phyloP scores from a whole-genome alignment of 306 rosid genomes.

The Heteromeles arbutifolia region DNA sequence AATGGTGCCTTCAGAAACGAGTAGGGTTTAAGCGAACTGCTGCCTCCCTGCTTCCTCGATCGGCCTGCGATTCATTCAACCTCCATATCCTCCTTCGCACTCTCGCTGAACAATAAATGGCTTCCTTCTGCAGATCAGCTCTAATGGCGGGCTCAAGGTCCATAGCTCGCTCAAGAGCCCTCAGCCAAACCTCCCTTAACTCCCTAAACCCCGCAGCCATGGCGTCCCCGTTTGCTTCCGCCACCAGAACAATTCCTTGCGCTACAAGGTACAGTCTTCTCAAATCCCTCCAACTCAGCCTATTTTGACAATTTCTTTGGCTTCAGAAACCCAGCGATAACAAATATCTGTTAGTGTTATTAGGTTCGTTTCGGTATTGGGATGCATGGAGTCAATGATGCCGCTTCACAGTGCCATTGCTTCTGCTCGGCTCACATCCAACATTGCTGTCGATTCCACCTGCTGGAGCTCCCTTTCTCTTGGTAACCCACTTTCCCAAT shows the following conservation, averaged over 20 bases:
- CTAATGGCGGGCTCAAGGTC: conserved; percentile 47
- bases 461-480: conserved; percentile 93
- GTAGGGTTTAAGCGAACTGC: conserved; percentile 5
- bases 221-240: conserved; percentile 37
- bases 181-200: conserved; percentile 31
- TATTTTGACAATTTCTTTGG: background rate
- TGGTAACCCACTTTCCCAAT: conserved; percentile 29
- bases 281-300: background rate
- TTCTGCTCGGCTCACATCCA: conserved; percentile 76
- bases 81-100: background rate
- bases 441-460: conserved; percentile 58
- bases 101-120: conserved; percentile 26
- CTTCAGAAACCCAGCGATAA: background rate
- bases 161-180: conserved; percentile 42
- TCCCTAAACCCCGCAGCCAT: conserved; percentile 19
- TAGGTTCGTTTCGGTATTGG: conserved; percentile 58
- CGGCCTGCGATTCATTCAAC: background rate
- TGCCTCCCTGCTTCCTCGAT: background rate
- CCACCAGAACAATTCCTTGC: conserved; percentile 32
- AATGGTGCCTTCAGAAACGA: background rate
- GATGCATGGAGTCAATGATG: conserved; percentile 68
- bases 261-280: conserved; percentile 40
- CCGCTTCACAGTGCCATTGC: conserved; percentile 86
- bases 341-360: background rate
- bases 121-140: conserved; percentile 63